Evolutionary conservation across 306 rosid species (phyloP).

Genomic region (Vigna unguiculata): DNA sequence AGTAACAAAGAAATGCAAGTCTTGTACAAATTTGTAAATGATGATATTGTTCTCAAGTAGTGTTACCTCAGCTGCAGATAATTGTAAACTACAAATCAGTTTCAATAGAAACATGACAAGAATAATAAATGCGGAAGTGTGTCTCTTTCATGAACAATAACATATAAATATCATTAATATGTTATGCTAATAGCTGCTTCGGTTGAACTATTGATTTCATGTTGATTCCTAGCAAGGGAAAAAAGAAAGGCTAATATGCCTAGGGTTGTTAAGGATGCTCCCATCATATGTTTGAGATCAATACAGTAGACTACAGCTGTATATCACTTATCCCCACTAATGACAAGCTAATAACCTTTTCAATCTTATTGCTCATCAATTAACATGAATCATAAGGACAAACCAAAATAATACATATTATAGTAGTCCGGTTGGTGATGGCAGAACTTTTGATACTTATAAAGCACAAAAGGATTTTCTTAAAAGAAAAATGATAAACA

Average conservation of each 20-base stretch:
- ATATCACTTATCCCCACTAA: slow-evolving; percentile 1
- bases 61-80: slow-evolving; percentile 85
- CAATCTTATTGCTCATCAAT: slow-evolving; percentile 21
- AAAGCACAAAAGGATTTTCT: neutral
- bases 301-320: neutral
- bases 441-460: neutral
- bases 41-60: slow-evolving; percentile 81
- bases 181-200: neutral
- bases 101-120: slow-evolving; percentile 31
- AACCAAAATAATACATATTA: slow-evolving; percentile 27
- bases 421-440: neutral
- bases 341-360: slow-evolving; percentile 16
- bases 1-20: slow-evolving; percentile 95
- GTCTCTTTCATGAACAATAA: neutral
- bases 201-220: slow-evolving; percentile 11
- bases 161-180: neutral
- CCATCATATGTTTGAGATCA: slow-evolving; percentile 23
- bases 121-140: neutral
- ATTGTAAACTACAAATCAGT: slow-evolving; percentile 29
- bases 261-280: neutral
- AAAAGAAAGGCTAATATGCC: neutral
- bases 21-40: slow-evolving; percentile 86
- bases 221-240: slow-evolving; percentile 17
- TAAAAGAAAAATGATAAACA: neutral
- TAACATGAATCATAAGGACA: slow-evolving; percentile 28